Evolutionary conservation across 352 stramenopile species (phyloP), one percentile per base, ranked within the genome.

Genomic region (Globisporangium cederbergense): DNA sequence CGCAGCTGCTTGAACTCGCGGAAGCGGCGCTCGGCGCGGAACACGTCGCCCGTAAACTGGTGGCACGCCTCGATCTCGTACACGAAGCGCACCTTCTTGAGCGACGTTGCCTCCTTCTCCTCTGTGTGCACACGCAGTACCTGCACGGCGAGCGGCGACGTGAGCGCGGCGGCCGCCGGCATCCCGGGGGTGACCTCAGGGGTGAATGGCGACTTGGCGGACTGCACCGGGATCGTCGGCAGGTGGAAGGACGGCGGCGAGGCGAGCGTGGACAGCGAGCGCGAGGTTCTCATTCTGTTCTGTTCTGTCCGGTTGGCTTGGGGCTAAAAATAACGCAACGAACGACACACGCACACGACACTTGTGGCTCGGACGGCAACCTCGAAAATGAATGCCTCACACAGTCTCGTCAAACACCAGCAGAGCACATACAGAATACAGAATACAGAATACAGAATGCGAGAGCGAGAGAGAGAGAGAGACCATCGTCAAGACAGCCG

Each of bases 51-150:
- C 7, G 81, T 86, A 38, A 71, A 56, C 38, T 85, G 76, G 55
- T 89, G 75, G 58, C 79, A 90, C 56, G 81, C 83, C 74, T 90
- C 81, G 63, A 90, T 84, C 64, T 88, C 77, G 72, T 89, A 90
- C 67, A 90, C 79, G 46, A 90, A 90, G 50, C 77, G 79, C 42
- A 67, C 78, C 71, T 83, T 90, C 67, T 84, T 86, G 62, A 88
- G 67, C 34, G 76, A 73, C 38, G 57, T 28, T 18, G 58, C 51
- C 34, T 79, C 62, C 60, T 90, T 90, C 68, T 77, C 72, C 62
- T 88, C 79, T 5, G 76, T 62, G 42, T 71, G 79, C 47, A 86
- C 88, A 50, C 79, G 70, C 52, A 90, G 52, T 18, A 90, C 78
- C 34, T 86, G 81, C 50, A 87, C 81, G 0, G 79, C 68, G 10